Conservation (phyloP, 2,329 filamentous ascomycete species). For the Fusarium beomiforme region DNA sequence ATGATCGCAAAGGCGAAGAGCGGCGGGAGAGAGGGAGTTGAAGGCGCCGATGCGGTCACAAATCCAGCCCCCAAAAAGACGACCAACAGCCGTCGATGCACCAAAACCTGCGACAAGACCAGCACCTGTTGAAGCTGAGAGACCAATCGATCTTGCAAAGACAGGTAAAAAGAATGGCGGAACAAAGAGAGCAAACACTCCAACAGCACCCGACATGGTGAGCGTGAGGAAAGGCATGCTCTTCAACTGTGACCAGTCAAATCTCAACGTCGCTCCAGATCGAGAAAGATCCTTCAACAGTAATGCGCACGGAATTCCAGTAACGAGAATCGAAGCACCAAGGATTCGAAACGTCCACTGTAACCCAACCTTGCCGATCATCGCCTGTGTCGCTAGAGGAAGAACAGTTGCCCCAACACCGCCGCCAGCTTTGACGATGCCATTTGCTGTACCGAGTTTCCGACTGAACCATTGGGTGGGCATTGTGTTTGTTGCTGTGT, state of each 20-base stretch:
- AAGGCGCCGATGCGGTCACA: conserved; percentile 10
- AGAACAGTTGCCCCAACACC: not conserved
- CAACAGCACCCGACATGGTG: not conserved
- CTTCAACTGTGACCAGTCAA: conserved; percentile 7
- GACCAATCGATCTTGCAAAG: not conserved
- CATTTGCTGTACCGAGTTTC: conserved; percentile 1
- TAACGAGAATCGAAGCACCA: not conserved
- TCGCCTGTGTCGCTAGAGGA: not conserved
- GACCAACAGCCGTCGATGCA: not conserved
- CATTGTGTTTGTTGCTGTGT: not conserved
- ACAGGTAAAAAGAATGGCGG: not conserved
- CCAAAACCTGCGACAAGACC: not conserved
- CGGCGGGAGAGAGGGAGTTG: not conserved
- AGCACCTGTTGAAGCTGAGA: not conserved
- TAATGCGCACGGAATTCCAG: not conserved
- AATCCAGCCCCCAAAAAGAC: not conserved
- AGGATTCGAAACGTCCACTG: not conserved
- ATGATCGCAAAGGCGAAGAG: not conserved
- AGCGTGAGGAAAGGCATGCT: not conserved
- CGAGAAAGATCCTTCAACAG: not conserved
- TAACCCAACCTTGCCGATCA: not conserved
- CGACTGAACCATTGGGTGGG: conserved; percentile 3
- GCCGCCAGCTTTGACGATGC: conserved; percentile 5
- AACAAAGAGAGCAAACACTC: not conserved
- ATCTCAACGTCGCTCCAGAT: not conserved